phyloP scores from a whole-genome alignment of 2,329 filamentous ascomycete species.

The Penicillium thymicola region DNA sequence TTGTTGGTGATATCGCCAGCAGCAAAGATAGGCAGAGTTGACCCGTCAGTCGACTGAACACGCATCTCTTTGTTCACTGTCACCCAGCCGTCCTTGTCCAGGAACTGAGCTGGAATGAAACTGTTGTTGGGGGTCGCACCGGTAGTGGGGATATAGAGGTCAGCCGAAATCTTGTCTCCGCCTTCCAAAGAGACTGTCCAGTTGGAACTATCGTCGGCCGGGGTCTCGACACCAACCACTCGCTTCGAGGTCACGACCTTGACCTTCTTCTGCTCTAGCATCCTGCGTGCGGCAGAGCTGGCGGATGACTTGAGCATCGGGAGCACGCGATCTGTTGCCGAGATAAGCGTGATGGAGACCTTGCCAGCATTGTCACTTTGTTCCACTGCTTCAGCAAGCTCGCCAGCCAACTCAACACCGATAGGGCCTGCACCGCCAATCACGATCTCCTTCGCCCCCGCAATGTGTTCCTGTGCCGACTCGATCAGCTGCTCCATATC shows the following conservation, averaged over 20 bases:
- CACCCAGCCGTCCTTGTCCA: conserved; percentile 50
- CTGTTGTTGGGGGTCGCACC: conserved; percentile 53
- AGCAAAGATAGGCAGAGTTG: conserved; percentile 26
- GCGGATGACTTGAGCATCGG: conserved; percentile 28
- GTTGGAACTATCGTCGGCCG: conserved; percentile 31
- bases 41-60: conserved; percentile 16
- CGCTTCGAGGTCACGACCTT: conserved; percentile 38
- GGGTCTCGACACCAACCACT: conserved; percentile 33
- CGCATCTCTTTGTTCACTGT: conserved; percentile 42
- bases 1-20: conserved; percentile 32
- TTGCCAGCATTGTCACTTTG: conserved; percentile 33
- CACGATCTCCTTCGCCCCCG: conserved; percentile 43
- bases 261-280: conserved; percentile 49
- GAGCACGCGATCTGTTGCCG: conserved; percentile 27
- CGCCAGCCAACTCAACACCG: conserved; percentile 50
- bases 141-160: conserved; percentile 53
- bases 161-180: conserved; percentile 47
- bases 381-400: conserved; percentile 43
- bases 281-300: conserved; percentile 43
- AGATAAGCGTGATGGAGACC: conserved; percentile 38
- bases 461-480: conserved; percentile 35
- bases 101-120: conserved; percentile 49
- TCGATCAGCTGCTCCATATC: conserved; percentile 33
- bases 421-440: conserved; percentile 50
- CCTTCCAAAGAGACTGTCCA: conserved; percentile 46